Evolutionary conservation across 1,139 yeast genomes (phyloP).

Genomic region (Taphrina deformans): DNA sequence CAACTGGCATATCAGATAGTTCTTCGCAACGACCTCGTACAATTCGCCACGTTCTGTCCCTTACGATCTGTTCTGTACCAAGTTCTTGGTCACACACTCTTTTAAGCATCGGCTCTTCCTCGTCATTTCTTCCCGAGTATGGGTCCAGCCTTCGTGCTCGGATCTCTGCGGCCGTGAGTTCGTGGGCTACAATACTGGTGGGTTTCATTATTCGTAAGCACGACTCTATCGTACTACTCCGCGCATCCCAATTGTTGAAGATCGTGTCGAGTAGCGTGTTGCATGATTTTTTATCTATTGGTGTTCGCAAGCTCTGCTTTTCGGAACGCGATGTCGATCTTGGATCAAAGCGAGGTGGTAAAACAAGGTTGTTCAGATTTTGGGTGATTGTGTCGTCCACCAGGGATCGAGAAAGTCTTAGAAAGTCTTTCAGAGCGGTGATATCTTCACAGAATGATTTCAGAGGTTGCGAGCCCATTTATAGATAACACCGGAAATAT

Average conservation of each 20-base stretch:
- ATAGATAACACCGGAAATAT: no score
- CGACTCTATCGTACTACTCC: slow-evolving; percentile 15
- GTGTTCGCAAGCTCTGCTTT: slow-evolving; percentile 10
- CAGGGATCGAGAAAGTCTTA: slow-evolving; percentile 12
- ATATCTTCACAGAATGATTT: slow-evolving; percentile 15
- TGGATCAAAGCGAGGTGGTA: slow-evolving; percentile 26
- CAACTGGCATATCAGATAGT: not conserved
- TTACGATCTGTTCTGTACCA: slow-evolving; percentile 16
- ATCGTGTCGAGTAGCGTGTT: slow-evolving; percentile 11
- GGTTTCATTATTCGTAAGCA: not conserved
- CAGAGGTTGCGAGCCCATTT: not conserved
- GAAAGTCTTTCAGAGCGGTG: slow-evolving; percentile 24
- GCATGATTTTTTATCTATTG: slow-evolving; percentile 22
- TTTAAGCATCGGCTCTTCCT: slow-evolving; percentile 19
- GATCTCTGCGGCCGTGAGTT: not conserved
- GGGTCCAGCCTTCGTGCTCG: slow-evolving; percentile 24
- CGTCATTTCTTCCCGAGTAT: not conserved
- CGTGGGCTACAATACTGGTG: not conserved
- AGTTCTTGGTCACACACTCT: slow-evolving; percentile 15
- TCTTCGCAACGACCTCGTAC: slow-evolving; percentile 23
- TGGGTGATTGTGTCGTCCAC: slow-evolving; percentile 27
- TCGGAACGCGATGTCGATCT: slow-evolving; percentile 18
- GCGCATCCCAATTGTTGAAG: slow-evolving; percentile 25
- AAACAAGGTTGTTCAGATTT: slow-evolving; percentile 27
- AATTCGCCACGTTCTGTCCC: slow-evolving; percentile 31